A percentile compares a stretch with the other conserved stretches of the same genome.
These are phyloP conservation scores for Solanum microdontum DNA, from an alignment of 257 asterid genomes.

Conservation along the genomic window DNA sequence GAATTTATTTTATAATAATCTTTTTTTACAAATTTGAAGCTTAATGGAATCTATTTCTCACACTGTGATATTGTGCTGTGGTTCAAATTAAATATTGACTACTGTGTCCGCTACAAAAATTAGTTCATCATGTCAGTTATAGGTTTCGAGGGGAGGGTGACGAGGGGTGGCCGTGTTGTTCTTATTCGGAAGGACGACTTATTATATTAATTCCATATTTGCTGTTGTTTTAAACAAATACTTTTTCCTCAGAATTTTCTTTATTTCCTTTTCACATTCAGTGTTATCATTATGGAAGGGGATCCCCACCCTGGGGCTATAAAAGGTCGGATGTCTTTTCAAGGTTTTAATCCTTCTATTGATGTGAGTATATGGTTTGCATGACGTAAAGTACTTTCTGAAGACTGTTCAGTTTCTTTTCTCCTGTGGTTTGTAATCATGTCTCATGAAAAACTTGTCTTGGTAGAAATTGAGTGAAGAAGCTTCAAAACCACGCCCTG, in stretches of 20 bases:
- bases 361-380: conserved; percentile 64
- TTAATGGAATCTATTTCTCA: background rate
- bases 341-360: conserved; percentile 78
- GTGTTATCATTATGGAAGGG: conserved; percentile 73
- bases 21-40: background rate
- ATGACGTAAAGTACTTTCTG: conserved; percentile 3
- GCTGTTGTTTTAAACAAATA: background rate
- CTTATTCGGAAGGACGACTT: background rate
- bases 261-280: conserved; percentile 27
- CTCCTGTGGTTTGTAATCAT: background rate
- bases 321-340: conserved; percentile 89
- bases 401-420: background rate
- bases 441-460: conserved; percentile 18
- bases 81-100: background rate
- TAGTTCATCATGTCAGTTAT: background rate
- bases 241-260: background rate
- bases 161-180: background rate
- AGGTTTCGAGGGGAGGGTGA: background rate
- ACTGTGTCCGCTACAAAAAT: background rate
- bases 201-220: background rate
- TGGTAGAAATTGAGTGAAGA: conserved; percentile 68
- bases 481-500: conserved; percentile 29
- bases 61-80: background rate
- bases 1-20: background rate
- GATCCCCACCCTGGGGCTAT: conserved; percentile 75